Percentiles rank a stretch among this genome's conserved stretches.
Evolutionary conservation across 208 protist species (phyloP).

Genomic region (Jaenimonas drosophilae): DNA sequence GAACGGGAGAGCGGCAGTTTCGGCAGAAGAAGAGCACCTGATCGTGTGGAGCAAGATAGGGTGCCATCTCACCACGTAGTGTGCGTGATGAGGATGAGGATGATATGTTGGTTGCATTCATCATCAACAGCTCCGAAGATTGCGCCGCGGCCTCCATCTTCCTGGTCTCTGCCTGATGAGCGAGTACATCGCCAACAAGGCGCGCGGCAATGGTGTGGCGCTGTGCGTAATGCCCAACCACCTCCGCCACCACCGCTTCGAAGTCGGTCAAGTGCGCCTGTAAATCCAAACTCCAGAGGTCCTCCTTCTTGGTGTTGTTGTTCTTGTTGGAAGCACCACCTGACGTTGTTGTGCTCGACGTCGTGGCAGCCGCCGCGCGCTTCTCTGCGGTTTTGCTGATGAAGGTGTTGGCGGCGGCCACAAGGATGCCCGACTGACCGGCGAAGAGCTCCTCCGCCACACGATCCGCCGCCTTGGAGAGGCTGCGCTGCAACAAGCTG

Average conservation of each 20-base stretch:
- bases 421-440: constrained; percentile 47
- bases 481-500: constrained; percentile 66
- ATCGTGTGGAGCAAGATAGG: too few species aligned
- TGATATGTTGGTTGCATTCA: too few species aligned
- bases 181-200: too few species aligned
- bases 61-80: too few species aligned
- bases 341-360: neutral
- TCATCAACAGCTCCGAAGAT: too few species aligned
- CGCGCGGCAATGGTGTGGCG: too few species aligned
- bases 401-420: constrained; percentile 44
- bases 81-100: too few species aligned
- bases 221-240: too few species aligned
- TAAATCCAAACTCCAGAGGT: constrained; percentile 51
- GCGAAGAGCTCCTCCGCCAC: constrained; percentile 59
- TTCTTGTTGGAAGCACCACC: neutral
- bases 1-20: constrained; percentile 28
- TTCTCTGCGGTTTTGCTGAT: constrained; percentile 32
- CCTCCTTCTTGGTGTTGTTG: neutral
- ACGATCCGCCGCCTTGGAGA: constrained; percentile 79
- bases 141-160: too few species aligned
- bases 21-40: constrained; percentile 43
- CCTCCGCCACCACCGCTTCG: constrained; percentile 22
- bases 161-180: too few species aligned
- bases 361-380: constrained; percentile 1
- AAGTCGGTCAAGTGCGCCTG: constrained; percentile 31